Conservation (phyloP, 768 basidiomycete species). For the Rhodotorula toruloides region DNA sequence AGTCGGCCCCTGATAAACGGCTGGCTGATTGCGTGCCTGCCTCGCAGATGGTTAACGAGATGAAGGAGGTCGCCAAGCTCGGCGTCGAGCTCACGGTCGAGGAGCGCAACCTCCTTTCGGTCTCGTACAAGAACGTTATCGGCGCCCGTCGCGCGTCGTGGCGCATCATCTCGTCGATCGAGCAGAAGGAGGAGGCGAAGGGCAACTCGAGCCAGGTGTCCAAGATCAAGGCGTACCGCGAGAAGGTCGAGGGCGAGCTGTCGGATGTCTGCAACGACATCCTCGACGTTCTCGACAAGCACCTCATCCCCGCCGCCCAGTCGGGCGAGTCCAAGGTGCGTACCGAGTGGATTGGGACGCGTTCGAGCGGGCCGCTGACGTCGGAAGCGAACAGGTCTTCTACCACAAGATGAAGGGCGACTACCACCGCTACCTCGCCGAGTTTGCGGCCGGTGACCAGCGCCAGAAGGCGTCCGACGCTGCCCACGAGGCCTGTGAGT, state of each 20-base stretch:
- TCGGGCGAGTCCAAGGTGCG: conserved; percentile 89
- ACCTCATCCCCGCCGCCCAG: conserved; percentile 93
- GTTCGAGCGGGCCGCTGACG: not conserved
- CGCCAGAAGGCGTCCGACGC: conserved; percentile 96
- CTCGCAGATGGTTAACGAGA: conserved; percentile 33
- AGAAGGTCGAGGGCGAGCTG: conserved; percentile 93
- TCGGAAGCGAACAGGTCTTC: conserved; percentile 52
- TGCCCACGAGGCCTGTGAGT: conserved; percentile 69
- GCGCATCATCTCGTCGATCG: conserved; percentile 96
- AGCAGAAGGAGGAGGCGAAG: conserved; percentile 98
- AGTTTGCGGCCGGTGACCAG: conserved; percentile 96
- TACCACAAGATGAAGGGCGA: conserved; percentile 99
- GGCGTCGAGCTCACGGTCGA: conserved; percentile 98
- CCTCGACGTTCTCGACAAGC: conserved; percentile 66
- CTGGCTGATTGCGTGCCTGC: no score
- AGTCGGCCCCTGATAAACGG: not conserved
- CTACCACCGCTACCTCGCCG: conserved; percentile 97
- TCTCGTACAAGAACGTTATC: conserved; percentile 86
- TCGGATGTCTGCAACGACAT: conserved; percentile 93
- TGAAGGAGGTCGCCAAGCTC: conserved; percentile 43
- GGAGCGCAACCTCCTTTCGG: conserved; percentile 96
- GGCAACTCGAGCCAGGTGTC: conserved; percentile 91
- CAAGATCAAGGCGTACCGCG: conserved; percentile 95
- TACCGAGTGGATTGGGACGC: not conserved
- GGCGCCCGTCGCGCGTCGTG: conserved; percentile 98